Percentiles rank a stretch among this genome's conserved stretches.
Evolutionary conservation across 2,329 filamentous ascomycete genomes (phyloP).

Genomic region (Pseudophaeomoniella oleicola): DNA sequence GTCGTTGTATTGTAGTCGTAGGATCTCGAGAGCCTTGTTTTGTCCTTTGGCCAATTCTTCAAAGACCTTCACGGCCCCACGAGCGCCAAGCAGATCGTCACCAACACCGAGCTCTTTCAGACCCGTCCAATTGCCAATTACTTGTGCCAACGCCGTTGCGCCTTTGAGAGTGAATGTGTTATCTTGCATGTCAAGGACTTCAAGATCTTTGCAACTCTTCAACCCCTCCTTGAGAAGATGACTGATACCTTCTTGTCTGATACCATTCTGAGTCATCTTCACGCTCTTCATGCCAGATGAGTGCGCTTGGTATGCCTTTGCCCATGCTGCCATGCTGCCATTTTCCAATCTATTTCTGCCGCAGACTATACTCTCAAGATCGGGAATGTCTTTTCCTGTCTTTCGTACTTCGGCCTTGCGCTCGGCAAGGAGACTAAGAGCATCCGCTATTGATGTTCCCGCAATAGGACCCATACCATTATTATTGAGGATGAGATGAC

Average conservation of each 20-base stretch:
- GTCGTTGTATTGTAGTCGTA: slow-evolving; percentile 88
- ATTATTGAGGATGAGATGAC: slow-evolving; percentile 94
- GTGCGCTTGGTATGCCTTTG: slow-evolving; percentile 71
- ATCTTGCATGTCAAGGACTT: slow-evolving; percentile 82
- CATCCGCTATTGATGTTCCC: slow-evolving; percentile 76
- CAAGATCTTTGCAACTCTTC: slow-evolving; percentile 50
- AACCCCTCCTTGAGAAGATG: slow-evolving; percentile 68
- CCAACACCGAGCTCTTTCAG: slow-evolving; percentile 76
- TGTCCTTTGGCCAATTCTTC: slow-evolving; percentile 58
- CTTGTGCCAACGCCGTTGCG: slow-evolving; percentile 61
- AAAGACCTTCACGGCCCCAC: slow-evolving; percentile 61
- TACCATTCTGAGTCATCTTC: slow-evolving; percentile 98
- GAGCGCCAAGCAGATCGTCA: slow-evolving; percentile 69
- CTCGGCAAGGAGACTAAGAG: slow-evolving; percentile 65
- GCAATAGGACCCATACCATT: slow-evolving; percentile 90
- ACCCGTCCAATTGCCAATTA: slow-evolving; percentile 57
- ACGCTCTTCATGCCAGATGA: slow-evolving; percentile 62
- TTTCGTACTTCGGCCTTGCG: slow-evolving; percentile 62
- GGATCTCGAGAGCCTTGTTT: slow-evolving; percentile 64
- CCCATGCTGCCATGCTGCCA: slow-evolving; percentile 93
- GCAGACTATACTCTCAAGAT: slow-evolving; percentile 93
- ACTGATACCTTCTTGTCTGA: slow-evolving; percentile 82
- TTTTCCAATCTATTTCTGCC: slow-evolving; percentile 92
- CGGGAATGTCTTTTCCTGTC: slow-evolving; percentile 55
- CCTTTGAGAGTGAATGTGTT: slow-evolving; percentile 86